Percentiles rank a stretch among this genome's conserved stretches.
Conservation (phyloP, 768 basidiomycete genomes). For the Vararia minispora region DNA sequence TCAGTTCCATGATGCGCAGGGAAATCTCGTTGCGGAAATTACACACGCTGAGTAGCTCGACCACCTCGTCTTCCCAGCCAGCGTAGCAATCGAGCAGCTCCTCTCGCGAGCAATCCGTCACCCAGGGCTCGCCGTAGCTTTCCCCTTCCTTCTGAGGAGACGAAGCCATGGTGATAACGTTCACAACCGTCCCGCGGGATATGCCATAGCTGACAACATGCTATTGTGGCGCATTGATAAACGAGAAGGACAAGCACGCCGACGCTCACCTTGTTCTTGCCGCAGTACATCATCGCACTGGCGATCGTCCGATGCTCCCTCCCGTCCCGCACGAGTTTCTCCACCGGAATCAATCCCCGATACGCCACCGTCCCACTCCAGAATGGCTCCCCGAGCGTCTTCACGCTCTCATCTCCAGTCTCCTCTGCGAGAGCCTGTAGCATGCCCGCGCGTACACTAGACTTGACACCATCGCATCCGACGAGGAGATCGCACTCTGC, state of each 20-base stretch:
- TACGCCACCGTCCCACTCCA: conserved; percentile 37
- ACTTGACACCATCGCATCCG: conserved; percentile 24
- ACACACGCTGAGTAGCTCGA: conserved; percentile 16
- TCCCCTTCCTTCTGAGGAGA: conserved; percentile 24
- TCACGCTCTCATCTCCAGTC: conserved; percentile 18
- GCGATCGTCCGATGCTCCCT: conserved; percentile 22
- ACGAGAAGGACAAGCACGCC: too few relatives aligned
- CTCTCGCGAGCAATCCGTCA: conserved; percentile 13
- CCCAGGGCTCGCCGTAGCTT: conserved; percentile 16
- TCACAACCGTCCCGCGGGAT: conserved; percentile 30
- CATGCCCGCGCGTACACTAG: conserved; percentile 23
- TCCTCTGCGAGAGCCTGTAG: conserved; percentile 8
- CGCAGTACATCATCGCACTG: conserved; percentile 40
- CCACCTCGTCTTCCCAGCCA: conserved; percentile 21
- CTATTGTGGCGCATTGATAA: conserved; percentile 14
- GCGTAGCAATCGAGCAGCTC: conserved; percentile 19
- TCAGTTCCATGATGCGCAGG: neutral
- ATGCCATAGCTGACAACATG: conserved; percentile 40
- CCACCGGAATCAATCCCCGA: conserved; percentile 31
- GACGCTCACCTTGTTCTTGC: conserved; percentile 29
- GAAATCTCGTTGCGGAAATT: neutral
- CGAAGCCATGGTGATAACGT: conserved; percentile 33
- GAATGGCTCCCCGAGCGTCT: conserved; percentile 29
- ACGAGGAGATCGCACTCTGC: conserved; percentile 22
- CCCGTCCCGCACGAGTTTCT: conserved; percentile 19